Evolutionary conservation across 2,329 filamentous ascomycete species (phyloP).

Genomic region (Verticillium klebahnii): DNA sequence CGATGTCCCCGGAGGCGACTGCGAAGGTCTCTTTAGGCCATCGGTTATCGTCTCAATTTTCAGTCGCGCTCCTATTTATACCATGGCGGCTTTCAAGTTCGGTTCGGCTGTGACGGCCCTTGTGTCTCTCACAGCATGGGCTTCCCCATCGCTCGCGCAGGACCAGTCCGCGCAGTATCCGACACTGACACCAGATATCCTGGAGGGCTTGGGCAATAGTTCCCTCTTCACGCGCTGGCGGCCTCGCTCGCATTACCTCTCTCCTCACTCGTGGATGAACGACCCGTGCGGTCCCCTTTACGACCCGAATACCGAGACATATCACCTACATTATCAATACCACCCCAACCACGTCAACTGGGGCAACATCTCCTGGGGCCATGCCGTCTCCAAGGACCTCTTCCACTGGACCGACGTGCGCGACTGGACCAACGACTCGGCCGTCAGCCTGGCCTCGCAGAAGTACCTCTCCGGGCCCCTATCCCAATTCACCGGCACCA

Average conservation of each 20-base stretch:
- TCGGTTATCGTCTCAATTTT: not conserved
- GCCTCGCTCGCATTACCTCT: constrained; percentile 41
- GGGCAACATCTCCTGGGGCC: constrained; percentile 64
- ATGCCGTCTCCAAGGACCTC: constrained; percentile 57
- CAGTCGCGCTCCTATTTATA: not conserved
- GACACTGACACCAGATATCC: constrained; percentile 8
- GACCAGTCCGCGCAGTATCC: not conserved
- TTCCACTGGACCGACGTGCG: constrained; percentile 47
- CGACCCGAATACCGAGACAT: constrained; percentile 47
- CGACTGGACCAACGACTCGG: constrained; percentile 11
- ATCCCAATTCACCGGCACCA: constrained; percentile 11
- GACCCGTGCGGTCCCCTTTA: constrained; percentile 62
- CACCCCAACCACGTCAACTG: constrained; percentile 31
- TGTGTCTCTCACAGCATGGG: constrained; percentile 9
- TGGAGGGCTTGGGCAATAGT: constrained; percentile 10
- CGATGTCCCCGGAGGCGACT: not conserved
- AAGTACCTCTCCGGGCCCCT: constrained; percentile 7
- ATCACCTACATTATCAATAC: constrained; percentile 64
- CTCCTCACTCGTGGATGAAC: constrained; percentile 50
- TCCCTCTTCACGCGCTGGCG: constrained; percentile 14
- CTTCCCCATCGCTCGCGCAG: constrained; percentile 3
- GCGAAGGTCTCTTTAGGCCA: not conserved
- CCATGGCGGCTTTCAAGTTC: constrained; percentile 10
- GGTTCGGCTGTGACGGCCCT: constrained; percentile 11
- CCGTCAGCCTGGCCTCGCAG: constrained; percentile 8